These are phyloP conservation scores for Mallotus japonicus DNA, from an alignment of 441 rosid genomes.

Conservation along the genomic window DNA sequence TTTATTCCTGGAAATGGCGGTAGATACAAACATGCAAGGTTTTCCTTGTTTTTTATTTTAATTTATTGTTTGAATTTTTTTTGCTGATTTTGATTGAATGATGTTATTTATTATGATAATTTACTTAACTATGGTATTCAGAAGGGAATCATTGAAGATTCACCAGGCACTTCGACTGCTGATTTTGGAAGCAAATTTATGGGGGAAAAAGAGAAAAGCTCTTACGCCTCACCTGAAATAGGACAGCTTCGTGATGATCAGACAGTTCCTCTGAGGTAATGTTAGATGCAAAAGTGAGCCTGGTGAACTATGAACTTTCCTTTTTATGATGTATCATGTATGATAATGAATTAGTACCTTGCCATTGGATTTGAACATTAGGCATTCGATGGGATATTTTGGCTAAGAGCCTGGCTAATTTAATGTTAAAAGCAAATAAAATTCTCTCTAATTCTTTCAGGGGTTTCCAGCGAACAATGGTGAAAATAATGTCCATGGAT, in stretches of 20 bases:
- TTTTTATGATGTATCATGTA: not conserved
- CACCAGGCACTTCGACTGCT: constrained; percentile 29
- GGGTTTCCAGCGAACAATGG: constrained; percentile 89
- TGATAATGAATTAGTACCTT: not conserved
- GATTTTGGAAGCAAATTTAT: constrained; percentile 20
- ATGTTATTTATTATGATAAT: too few relatives aligned
- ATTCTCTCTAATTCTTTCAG: constrained; percentile 34
- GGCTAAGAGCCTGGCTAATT: too few relatives aligned
- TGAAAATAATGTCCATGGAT: constrained; percentile 86
- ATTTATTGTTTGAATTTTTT: too few relatives aligned
- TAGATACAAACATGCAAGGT: constrained; percentile 89
- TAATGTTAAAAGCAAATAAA: not conserved
- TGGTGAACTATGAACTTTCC: too few relatives aligned
- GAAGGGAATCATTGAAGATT: constrained; percentile 38
- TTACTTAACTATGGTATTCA: constrained; percentile 50
- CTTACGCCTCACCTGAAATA: constrained; percentile 23
- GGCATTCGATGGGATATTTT: not conserved
- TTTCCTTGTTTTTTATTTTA: constrained; percentile 12
- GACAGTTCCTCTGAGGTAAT: constrained; percentile 67
- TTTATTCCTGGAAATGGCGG: constrained; percentile 97
- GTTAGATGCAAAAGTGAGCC: not conserved
- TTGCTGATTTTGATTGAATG: too few relatives aligned
- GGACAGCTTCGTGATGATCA: constrained; percentile 42
- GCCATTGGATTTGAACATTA: not conserved
- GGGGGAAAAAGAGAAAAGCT: constrained; percentile 26